A percentile compares a stretch with the other conserved stretches of the same genome.
Evolutionary conservation across 2,329 filamentous ascomycete genomes (phyloP).

Genomic region (Orbilia javanica): DNA sequence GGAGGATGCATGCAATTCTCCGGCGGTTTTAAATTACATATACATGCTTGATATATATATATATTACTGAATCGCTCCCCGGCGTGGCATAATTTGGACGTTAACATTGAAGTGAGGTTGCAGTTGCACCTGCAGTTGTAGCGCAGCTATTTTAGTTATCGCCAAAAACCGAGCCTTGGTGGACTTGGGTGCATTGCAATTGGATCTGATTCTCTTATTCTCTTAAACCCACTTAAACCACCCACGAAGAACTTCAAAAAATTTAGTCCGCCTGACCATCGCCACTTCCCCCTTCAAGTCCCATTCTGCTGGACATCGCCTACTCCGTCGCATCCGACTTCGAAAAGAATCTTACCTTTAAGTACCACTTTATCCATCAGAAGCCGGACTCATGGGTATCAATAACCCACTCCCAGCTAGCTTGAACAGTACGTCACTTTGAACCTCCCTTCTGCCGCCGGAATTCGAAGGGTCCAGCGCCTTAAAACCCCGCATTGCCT

Average conservation of each 20-base stretch:
- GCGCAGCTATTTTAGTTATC: slow-evolving; percentile 1
- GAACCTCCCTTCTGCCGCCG: slow-evolving; percentile 27
- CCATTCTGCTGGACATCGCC: neutral
- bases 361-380: neutral
- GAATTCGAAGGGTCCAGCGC: slow-evolving; percentile 21
- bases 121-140: neutral
- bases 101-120: neutral
- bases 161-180: slow-evolving; percentile 17
- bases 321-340: neutral
- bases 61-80: neutral
- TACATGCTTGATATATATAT: neutral
- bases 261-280: neutral
- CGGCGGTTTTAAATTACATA: neutral
- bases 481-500: slow-evolving; percentile 37
- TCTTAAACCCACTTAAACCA: slow-evolving; percentile 22
- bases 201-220: slow-evolving; percentile 7
- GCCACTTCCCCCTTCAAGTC: neutral
- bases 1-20: neutral
- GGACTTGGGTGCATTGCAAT: neutral
- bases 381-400: slow-evolving; percentile 64
- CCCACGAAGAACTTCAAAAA: slow-evolving; percentile 12
- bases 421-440: slow-evolving; percentile 68
- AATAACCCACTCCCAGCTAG: slow-evolving; percentile 71
- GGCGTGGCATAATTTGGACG: no score
- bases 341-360: neutral